phyloP scores from a whole-genome alignment of 176 grass and related monocot species.

The Microstegium vimineum region DNA sequence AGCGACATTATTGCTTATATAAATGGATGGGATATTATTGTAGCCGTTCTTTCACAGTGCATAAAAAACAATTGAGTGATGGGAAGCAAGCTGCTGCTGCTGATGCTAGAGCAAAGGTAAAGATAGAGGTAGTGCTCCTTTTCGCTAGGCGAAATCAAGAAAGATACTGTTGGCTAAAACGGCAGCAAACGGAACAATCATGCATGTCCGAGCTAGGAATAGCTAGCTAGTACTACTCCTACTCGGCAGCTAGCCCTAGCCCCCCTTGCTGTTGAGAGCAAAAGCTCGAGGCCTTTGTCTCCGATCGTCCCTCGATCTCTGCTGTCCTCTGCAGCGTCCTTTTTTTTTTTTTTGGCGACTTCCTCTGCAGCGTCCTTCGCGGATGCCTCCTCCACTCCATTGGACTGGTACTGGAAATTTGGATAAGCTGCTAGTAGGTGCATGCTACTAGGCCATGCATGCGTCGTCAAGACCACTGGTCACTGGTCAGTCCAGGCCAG shows the following conservation, averaged over 20 bases:
- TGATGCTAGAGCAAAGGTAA: background rate
- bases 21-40: background rate
- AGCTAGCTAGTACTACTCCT: too few relatives aligned
- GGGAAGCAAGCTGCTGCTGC: background rate
- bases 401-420: slow-evolving; percentile 22
- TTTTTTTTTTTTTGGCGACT: too few relatives aligned
- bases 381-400: slow-evolving; percentile 10
- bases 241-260: background rate
- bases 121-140: slow-evolving; percentile 1
- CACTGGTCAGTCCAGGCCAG: background rate
- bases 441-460: background rate
- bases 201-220: background rate
- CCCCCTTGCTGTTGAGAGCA: background rate
- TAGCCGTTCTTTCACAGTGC: background rate
- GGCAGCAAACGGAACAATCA: slow-evolving; percentile 34
- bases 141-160: slow-evolving; percentile 21
- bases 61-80: background rate
- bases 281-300: slow-evolving; percentile 7
- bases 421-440: slow-evolving; percentile 29
- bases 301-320: background rate
- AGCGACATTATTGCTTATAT: background rate
- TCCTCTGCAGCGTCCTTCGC: too few relatives aligned
- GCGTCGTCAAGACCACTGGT: too few relatives aligned
- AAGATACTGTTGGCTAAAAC: slow-evolving; percentile 42
- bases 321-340: background rate